A percentile compares a stretch with the other conserved stretches of the same genome.
Evolutionary conservation across 75 land plant genomes (phyloP).

Genomic region (Sequoia sempervirens): DNA sequence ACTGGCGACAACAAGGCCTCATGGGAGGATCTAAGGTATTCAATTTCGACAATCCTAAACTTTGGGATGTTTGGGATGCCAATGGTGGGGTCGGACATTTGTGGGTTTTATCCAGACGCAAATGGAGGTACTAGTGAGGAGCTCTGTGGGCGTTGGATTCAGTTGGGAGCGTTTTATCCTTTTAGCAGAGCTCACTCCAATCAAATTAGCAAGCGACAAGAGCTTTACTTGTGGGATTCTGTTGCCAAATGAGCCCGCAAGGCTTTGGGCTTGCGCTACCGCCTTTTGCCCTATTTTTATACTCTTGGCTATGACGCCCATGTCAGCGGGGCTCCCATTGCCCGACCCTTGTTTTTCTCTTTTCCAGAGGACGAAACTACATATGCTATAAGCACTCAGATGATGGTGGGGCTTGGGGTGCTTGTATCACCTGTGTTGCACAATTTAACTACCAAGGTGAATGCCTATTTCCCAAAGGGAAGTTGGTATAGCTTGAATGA

Average conservation of each 20-base stretch:
- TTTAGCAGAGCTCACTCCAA: slow-evolving; percentile 34
- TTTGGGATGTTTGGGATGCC: slow-evolving; percentile 83
- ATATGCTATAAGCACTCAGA: slow-evolving; percentile 17
- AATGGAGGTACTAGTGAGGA: slow-evolving; percentile 44
- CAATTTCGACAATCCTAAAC: slow-evolving; percentile 71
- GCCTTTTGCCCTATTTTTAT: slow-evolving; percentile 34
- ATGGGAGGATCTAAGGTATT: slow-evolving; percentile 68
- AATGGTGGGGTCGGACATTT: slow-evolving; percentile 89
- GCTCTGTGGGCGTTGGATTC: slow-evolving; percentile 70
- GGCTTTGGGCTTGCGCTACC: slow-evolving; percentile 25
- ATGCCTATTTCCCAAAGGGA: slow-evolving; percentile 32
- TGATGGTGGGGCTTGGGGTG: slow-evolving; percentile 23
- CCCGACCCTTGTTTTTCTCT: slow-evolving; percentile 36
- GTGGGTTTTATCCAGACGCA: slow-evolving; percentile 56
- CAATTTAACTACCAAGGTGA: slow-evolving; percentile 9
- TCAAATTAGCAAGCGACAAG: slow-evolving; percentile 9
- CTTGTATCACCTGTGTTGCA: slow-evolving; percentile 30
- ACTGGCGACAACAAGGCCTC: slow-evolving; percentile 80
- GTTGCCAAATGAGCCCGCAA: slow-evolving; percentile 32
- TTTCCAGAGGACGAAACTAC: slow-evolving; percentile 24
- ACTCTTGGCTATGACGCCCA: slow-evolving; percentile 34
- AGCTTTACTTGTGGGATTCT: slow-evolving; percentile 38
- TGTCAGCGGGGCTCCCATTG: slow-evolving; percentile 26
- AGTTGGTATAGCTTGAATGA: slow-evolving; percentile 36
- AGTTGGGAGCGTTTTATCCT: slow-evolving; percentile 43